These are phyloP conservation scores for Fomitopsis pinicola DNA, from an alignment of 1,284 basidiomycete genomes.

Conservation along the genomic window DNA sequence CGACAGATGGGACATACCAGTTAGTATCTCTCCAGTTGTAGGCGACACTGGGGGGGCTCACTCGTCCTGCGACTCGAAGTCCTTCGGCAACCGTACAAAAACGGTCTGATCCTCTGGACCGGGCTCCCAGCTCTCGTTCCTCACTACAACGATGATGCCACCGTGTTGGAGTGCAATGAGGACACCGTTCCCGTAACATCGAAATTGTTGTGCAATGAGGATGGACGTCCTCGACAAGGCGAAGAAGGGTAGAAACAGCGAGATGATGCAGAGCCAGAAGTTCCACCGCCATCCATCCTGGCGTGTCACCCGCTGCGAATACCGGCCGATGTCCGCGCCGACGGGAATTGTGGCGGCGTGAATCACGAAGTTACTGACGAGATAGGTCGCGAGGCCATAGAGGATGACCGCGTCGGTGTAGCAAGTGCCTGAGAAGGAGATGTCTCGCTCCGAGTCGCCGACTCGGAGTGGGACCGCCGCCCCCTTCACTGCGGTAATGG, in stretches of 20 bases:
- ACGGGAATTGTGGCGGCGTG: slow-evolving; percentile 1
- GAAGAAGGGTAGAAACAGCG: slow-evolving; percentile 4
- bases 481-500: too few species aligned
- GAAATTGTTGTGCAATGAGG: not conserved
- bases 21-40: not conserved
- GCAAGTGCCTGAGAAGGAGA: not conserved
- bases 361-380: not conserved
- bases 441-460: too few species aligned
- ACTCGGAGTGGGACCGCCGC: too few species aligned
- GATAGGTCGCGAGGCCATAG: not conserved
- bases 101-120: not conserved
- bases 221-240: not conserved
- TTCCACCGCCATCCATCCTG: not conserved
- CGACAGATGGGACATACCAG: not conserved
- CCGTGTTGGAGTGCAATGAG: slow-evolving; percentile 3
- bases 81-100: not conserved
- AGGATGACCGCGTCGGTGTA: not conserved
- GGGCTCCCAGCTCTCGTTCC: not conserved
- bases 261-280: not conserved
- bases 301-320: not conserved
- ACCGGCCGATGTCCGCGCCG: slow-evolving; percentile 2
- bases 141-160: not conserved
- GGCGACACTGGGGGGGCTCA: not conserved
- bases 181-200: not conserved
- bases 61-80: not conserved